These are phyloP conservation scores for Pythium volutum DNA, from an alignment of 352 stramenopile genomes.

Conservation along the genomic window DNA sequence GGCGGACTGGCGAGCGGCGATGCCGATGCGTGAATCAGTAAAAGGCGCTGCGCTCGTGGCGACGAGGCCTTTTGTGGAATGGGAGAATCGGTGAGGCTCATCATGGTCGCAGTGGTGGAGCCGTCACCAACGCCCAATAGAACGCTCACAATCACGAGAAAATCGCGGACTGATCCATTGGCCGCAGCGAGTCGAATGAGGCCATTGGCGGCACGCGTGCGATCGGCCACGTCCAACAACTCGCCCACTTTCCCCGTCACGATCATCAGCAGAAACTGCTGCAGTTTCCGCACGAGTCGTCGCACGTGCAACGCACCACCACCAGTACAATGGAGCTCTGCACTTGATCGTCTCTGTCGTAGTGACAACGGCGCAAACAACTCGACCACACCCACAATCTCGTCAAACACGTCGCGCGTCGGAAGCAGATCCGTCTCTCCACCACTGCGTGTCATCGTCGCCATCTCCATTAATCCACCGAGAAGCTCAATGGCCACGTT, in stretches of 20 bases:
- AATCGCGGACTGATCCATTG: slow-evolving; percentile 47
- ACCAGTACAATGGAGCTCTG: not conserved
- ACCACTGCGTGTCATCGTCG: not conserved
- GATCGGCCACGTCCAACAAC: slow-evolving; percentile 18
- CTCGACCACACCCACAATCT: slow-evolving; percentile 28
- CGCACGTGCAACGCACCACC: not conserved
- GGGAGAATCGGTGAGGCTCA: not conserved
- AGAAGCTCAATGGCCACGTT: slow-evolving; percentile 13
- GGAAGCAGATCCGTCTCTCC: not conserved
- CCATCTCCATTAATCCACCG: slow-evolving; percentile 23
- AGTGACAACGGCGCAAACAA: slow-evolving; percentile 41
- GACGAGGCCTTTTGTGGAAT: not conserved
- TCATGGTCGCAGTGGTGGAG: not conserved
- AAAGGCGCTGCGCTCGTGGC: not conserved
- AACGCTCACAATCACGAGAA: slow-evolving; percentile 51
- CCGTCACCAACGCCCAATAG: slow-evolving; percentile 44
- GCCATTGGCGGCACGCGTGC: slow-evolving; percentile 48
- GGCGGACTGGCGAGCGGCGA: not conserved
- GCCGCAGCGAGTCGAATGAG: slow-evolving; percentile 56
- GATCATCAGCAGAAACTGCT: slow-evolving; percentile 16
- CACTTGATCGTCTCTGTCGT: not conserved
- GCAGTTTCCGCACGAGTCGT: slow-evolving; percentile 11
- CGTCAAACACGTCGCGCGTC: slow-evolving; percentile 12
- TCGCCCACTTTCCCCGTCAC: not conserved
- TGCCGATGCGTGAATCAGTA: not conserved